Conservation (phyloP, 768 basidiomycete genomes). For the Rhodocollybia butyracea region DNA sequence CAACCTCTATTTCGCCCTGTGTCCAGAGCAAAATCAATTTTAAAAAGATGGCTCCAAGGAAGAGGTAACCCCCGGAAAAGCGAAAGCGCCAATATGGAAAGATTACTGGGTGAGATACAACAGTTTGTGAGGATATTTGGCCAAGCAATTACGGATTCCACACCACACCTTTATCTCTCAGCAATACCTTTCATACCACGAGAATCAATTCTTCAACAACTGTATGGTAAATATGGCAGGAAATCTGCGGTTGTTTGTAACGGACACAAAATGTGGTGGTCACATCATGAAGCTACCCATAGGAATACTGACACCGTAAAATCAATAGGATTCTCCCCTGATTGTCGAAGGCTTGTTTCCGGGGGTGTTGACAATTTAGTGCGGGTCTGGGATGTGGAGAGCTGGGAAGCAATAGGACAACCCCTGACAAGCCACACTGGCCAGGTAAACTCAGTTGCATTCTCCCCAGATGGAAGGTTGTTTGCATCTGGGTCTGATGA, state of each 20-base stretch:
- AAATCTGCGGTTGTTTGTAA: background rate
- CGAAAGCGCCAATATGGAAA: no score
- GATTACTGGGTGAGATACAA: background rate
- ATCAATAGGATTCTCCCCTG: no score
- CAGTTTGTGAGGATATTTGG: slow-evolving; percentile 4
- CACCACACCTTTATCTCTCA: slow-evolving; percentile 22
- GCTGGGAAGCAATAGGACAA: no score
- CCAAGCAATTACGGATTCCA: slow-evolving; percentile 7
- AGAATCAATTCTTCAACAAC: slow-evolving; percentile 11
- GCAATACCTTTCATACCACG: slow-evolving; percentile 19
- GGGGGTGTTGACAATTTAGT: no score
- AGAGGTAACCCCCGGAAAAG: no score
- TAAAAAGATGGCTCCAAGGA: background rate
- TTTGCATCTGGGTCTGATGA: background rate
- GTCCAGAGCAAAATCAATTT: no score
- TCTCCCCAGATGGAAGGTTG: background rate
- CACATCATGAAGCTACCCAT: background rate
- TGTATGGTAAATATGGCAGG: background rate
- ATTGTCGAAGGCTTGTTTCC: no score
- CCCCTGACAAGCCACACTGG: background rate
- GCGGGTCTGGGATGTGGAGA: no score
- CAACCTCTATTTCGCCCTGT: no score
- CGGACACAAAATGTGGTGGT: background rate
- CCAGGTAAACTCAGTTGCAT: background rate
- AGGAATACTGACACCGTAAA: no score